Conservation (phyloP, 805 yeast genomes). For the Pichia exigua region DNA sequence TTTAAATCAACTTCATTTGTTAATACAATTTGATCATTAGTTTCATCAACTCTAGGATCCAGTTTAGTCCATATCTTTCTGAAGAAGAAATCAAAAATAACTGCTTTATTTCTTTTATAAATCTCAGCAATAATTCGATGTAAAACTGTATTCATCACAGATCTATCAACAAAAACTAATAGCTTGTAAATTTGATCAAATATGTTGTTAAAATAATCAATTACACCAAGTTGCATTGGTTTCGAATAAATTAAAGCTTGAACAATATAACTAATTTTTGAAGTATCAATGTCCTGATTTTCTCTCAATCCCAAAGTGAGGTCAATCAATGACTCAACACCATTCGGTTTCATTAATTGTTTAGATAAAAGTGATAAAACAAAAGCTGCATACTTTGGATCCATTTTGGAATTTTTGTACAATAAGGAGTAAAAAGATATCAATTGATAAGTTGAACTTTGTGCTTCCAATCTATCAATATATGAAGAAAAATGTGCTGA, state of each 20-base stretch:
- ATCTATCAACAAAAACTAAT: constrained; percentile 52
- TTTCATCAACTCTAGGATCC: constrained; percentile 25
- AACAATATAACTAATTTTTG: constrained; percentile 60
- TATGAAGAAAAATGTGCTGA: constrained; percentile 1
- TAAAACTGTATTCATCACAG: constrained; percentile 49
- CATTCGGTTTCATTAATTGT: constrained; percentile 45
- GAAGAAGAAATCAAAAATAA: constrained; percentile 54
- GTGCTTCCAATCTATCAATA: constrained; percentile 26
- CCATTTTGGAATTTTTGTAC: constrained; percentile 6
- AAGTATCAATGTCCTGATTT: constrained; percentile 56
- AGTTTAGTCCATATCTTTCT: constrained; percentile 39
- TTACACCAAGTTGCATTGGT: constrained; percentile 44
- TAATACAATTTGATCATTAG: constrained; percentile 23
- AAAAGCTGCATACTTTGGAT: constrained; percentile 31
- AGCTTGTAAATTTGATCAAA: constrained; percentile 58
- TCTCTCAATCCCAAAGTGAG: constrained; percentile 72
- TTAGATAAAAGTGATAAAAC: constrained; percentile 44
- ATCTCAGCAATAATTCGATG: constrained; percentile 46
- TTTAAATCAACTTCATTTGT: constrained; percentile 45
- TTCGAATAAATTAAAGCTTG: constrained; percentile 50
- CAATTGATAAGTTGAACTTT: constrained; percentile 62
- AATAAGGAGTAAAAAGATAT: constrained; percentile 53
- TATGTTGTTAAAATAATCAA: constrained; percentile 47
- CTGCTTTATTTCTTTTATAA: constrained; percentile 40
- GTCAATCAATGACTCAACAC: constrained; percentile 69